Conservation (phyloP, 75 land plant genomes). For the Selaginella tamariscina region DNA sequence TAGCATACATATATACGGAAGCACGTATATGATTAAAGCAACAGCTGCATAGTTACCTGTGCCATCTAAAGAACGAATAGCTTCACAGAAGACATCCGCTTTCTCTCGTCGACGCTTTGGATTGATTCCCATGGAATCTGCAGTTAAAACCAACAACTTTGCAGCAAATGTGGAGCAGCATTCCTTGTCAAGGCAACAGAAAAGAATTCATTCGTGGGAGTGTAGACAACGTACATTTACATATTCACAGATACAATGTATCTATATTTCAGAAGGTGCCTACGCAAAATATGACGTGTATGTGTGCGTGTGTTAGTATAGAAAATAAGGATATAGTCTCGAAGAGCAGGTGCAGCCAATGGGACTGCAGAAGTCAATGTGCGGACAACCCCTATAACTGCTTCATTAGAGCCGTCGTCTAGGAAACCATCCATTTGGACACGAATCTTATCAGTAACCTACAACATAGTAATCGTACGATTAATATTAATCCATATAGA, state of each 20-base stretch:
- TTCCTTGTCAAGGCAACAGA: neutral
- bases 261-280: too few species aligned
- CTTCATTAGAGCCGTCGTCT: conserved; percentile 96
- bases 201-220: neutral
- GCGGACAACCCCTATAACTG: conserved; percentile 69
- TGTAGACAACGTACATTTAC: too few species aligned
- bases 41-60: too few species aligned
- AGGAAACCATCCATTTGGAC: conserved; percentile 97
- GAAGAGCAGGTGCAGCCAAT: conserved; percentile 58
- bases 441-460: conserved; percentile 89
- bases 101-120: conserved; percentile 59
- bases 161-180: conserved; percentile 53
- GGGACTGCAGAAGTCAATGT: conserved; percentile 76
- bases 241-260: neutral
- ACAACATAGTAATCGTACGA: too few species aligned
- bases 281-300: too few species aligned
- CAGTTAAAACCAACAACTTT: conserved; percentile 66
- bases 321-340: conserved; percentile 92
- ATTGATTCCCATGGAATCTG: conserved; percentile 29
- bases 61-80: conserved; percentile 92
- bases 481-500: too few species aligned
- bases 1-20: too few species aligned
- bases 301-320: too few species aligned
- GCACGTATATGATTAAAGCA: too few species aligned
- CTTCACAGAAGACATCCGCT: conserved; percentile 84